Evolutionary conservation across 208 protist genomes (phyloP).

Genomic region (Crithidia brevicula): DNA sequence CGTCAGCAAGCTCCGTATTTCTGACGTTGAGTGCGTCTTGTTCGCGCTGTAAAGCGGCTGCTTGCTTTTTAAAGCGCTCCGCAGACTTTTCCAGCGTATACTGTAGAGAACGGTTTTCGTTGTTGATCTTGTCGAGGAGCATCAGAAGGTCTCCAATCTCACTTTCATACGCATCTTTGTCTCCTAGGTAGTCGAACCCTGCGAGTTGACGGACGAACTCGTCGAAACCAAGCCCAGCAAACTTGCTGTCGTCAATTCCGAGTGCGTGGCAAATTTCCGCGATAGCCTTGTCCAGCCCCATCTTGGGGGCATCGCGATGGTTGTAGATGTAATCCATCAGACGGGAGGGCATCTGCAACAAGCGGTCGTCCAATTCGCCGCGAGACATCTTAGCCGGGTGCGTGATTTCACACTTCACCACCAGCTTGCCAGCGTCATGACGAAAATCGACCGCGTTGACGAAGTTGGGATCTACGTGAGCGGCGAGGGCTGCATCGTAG

Average conservation of each 20-base stretch:
- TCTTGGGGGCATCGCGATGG: slow-evolving; percentile 39
- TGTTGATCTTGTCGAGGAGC: slow-evolving; percentile 62
- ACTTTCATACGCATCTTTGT: slow-evolving; percentile 68
- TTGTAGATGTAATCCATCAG: slow-evolving; percentile 46
- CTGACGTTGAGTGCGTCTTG: slow-evolving; percentile 42
- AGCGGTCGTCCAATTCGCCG: slow-evolving; percentile 28
- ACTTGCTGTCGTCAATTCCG: slow-evolving; percentile 41
- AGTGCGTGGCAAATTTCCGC: slow-evolving; percentile 48
- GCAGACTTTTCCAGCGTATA: slow-evolving; percentile 62
- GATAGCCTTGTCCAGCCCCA: slow-evolving; percentile 47
- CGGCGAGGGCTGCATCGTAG: slow-evolving; percentile 39
- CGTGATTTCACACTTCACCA: slow-evolving; percentile 39
- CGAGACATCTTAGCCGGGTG: slow-evolving; percentile 38
- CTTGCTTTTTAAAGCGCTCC: slow-evolving; percentile 57
- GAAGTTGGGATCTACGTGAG: slow-evolving; percentile 39
- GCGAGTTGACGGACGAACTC: slow-evolving; percentile 49
- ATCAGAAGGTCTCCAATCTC: slow-evolving; percentile 67
- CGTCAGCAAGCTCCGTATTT: slow-evolving; percentile 47
- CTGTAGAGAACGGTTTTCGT: slow-evolving; percentile 58
- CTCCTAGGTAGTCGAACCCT: slow-evolving; percentile 37
- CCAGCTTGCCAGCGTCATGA: slow-evolving; percentile 14
- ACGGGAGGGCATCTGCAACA: slow-evolving; percentile 40
- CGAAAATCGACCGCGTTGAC: slow-evolving; percentile 39
- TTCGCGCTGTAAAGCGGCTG: slow-evolving; percentile 47
- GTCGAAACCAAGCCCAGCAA: slow-evolving; percentile 41